Conservation (phyloP, 495 filamentous ascomycete genomes). For the Lentithecium fluviatile region DNA sequence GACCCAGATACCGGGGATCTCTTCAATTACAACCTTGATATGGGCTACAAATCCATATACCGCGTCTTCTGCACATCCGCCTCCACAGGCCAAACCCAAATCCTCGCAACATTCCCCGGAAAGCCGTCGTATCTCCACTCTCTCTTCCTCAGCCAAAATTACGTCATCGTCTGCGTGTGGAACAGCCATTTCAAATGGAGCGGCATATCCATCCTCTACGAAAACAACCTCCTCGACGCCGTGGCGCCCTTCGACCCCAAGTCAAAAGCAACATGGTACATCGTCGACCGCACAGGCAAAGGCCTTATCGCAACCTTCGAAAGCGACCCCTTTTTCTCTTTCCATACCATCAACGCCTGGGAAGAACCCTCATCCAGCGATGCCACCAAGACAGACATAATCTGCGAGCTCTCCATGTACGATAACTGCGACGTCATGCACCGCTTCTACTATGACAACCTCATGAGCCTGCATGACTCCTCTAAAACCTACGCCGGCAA, state of each 20-base stretch:
- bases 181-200: conserved; percentile 50
- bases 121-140: conserved; percentile 70
- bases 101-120: conserved; percentile 64
- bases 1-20: conserved; percentile 71
- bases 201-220: conserved; percentile 55
- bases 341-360: conserved; percentile 75
- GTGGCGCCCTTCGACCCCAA: conserved; percentile 54
- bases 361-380: conserved; percentile 53
- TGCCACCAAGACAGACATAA: conserved; percentile 49
- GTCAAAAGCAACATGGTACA: conserved; percentile 61
- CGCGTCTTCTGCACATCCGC: conserved; percentile 63
- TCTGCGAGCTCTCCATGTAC: conserved; percentile 59
- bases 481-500: conserved; percentile 14
- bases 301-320: conserved; percentile 48
- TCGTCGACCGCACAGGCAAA: conserved; percentile 56
- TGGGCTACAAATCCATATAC: conserved; percentile 54
- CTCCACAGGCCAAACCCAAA: conserved; percentile 61
- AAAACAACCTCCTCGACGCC: conserved; percentile 57
- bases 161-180: conserved; percentile 68
- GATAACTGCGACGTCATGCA: conserved; percentile 52
- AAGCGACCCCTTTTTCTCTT: conserved; percentile 65
- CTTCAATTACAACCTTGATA: conserved; percentile 71
- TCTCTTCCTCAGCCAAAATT: conserved; percentile 63
- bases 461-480: conserved; percentile 36
- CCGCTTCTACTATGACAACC: conserved; percentile 56